Evolutionary conservation across 192 early-diverging fungal genomes (phyloP), one percentile per base, ranked within the genome.

Genomic region (Coemansia sp.): DNA sequence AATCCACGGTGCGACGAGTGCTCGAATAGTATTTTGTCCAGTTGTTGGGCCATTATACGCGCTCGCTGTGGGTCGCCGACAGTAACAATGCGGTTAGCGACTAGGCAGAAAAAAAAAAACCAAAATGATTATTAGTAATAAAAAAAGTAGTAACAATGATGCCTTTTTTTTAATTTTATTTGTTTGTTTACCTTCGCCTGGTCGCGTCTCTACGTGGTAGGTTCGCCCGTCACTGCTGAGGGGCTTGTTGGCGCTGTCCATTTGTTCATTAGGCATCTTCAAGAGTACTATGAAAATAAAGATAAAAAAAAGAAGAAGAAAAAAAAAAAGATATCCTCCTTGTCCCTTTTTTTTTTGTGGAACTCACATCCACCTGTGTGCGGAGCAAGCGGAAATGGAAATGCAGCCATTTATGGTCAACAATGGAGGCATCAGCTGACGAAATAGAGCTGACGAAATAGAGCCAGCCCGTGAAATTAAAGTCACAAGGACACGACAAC

Each of bases 11-110:
- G 90, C 31, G 90, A 92, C 24, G 68, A 41, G 46, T 86, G 81
- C 20, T 77, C 71, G 59, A 87, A 87, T 2, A 85, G 67, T 8
- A 83, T 62, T 42, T 74, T 69, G 62, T 94, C 92, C 19, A 96
- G 70, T 27, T 77, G 72, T 41, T 76, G 60, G 7, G 91, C 86
- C 39, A 97, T 82, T 37, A 70, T 68, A 6, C 73, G 76, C 6
- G 94, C 94, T 27, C 94, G 86, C 51, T 85, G 77, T 6, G 86
- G 88, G 75, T 97, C 94, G 32, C 94, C 94, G 29, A 97, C 96
- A 0, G 94, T 95, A 47, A 96, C 46, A 31, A 97, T 88, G 56
- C 94, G 86, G 84, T 96, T 94, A 19, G 94, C 91, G 9, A 94
- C 90, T 58, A 58, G 3, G 11, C 6, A 38, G 37, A 38, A 5